These are phyloP conservation scores for Suhomyces pyralidae DNA, from an alignment of 805 yeast genomes.

Conservation along the genomic window DNA sequence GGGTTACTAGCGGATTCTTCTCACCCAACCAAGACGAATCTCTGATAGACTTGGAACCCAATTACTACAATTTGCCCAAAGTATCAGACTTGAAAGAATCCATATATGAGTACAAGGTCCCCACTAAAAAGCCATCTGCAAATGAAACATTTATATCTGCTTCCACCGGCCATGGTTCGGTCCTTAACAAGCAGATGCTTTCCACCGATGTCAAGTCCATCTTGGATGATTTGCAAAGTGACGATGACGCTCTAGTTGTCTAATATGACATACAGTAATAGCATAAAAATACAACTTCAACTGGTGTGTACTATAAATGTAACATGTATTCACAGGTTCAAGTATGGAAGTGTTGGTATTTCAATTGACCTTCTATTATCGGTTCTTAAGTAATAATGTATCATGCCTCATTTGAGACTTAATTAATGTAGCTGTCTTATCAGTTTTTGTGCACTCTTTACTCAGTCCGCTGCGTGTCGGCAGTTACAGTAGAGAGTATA, in stretches of 20 bases:
- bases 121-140: constrained; percentile 3
- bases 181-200: constrained; percentile 30
- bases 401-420: too few relatives aligned
- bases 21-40: background rate
- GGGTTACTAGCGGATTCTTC: background rate
- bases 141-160: constrained; percentile 6
- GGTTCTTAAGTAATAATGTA: too few relatives aligned
- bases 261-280: constrained; percentile 2
- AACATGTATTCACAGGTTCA: background rate
- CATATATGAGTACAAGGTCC: constrained; percentile 8
- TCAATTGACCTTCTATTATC: background rate
- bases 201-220: constrained; percentile 34
- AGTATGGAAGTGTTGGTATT: too few relatives aligned
- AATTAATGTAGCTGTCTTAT: too few relatives aligned
- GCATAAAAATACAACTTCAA: background rate
- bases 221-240: constrained; percentile 32
- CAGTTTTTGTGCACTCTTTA: too few relatives aligned
- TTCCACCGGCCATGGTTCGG: constrained; percentile 19
- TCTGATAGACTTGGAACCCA: constrained; percentile 3
- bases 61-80: constrained; percentile 20
- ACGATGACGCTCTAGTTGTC: constrained; percentile 31
- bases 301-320: background rate
- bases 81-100: constrained; percentile 38
- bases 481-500: too few relatives aligned
- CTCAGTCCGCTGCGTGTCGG: too few relatives aligned